Evolutionary conservation across 306 rosid species (phyloP).

Genomic region (Sicyos baderoa): DNA sequence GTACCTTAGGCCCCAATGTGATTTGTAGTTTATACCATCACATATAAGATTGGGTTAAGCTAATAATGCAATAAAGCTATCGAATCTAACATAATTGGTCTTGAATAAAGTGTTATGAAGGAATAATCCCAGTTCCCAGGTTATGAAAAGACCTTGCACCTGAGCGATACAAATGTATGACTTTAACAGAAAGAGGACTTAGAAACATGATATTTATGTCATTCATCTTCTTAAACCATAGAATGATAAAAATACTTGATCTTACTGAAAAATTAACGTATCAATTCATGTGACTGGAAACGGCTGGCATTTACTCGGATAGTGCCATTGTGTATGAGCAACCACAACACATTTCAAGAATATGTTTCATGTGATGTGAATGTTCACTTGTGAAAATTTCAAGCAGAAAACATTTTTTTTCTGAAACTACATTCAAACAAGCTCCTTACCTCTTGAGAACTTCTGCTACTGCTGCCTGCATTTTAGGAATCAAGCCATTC

Average conservation of each 20-base stretch:
- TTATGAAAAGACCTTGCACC: background rate
- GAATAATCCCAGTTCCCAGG: background rate
- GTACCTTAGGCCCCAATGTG: constrained; percentile 4
- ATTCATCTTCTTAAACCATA: background rate
- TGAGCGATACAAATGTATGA: background rate
- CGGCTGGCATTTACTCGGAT: background rate
- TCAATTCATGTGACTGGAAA: background rate
- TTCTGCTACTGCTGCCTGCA: constrained; percentile 61
- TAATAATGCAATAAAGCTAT: background rate
- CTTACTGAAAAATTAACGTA: background rate
- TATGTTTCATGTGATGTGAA: background rate
- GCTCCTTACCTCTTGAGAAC: constrained; percentile 73
- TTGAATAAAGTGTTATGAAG: background rate
- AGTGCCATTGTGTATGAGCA: background rate
- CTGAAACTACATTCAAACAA: constrained; percentile 1
- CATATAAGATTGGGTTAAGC: constrained; percentile 10
- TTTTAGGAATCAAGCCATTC: constrained; percentile 56
- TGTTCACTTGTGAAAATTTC: background rate
- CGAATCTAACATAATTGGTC: background rate
- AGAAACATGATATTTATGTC: background rate
- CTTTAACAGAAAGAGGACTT: background rate
- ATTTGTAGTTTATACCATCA: constrained; percentile 14
- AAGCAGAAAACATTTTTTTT: background rate
- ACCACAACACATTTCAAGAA: background rate
- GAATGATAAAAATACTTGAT: background rate